These are phyloP conservation scores for Abrus pulchellus DNA, from an alignment of 306 rosid species.

Conservation along the genomic window DNA sequence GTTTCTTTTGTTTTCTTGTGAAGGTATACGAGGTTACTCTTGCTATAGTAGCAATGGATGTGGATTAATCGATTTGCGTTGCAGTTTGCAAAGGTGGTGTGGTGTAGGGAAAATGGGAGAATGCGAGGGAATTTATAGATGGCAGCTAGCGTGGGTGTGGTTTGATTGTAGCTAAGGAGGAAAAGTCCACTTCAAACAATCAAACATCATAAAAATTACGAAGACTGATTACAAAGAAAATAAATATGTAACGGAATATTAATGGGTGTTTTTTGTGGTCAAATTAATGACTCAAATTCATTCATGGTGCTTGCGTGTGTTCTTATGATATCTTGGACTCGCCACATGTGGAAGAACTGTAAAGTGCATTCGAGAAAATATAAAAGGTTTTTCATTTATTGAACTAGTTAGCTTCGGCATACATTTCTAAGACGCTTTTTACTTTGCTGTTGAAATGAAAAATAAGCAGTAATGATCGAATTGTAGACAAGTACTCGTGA, in stretches of 20 bases:
- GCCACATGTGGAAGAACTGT: conserved; percentile 8
- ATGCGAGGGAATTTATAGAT: conserved; percentile 43
- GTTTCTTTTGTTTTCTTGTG: not conserved
- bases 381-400: not conserved
- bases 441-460: not conserved
- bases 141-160: not conserved
- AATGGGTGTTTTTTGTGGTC: conserved; percentile 47
- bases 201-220: conserved; percentile 24
- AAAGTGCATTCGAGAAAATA: not conserved
- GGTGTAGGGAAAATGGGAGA: conserved; percentile 14
- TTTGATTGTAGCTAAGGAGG: not conserved
- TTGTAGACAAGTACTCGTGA: no score
- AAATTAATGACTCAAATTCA: conserved; percentile 3
- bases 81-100: not conserved
- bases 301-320: conserved; percentile 56
- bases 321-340: not conserved
- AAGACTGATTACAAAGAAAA: not conserved
- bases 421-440: not conserved
- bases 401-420: not conserved
- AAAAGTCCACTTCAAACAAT: conserved; percentile 45
- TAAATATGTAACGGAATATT: not conserved
- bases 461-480: not conserved
- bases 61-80: not conserved
- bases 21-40: conserved; percentile 8
- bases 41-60: not conserved